These are phyloP conservation scores for Spathaspora arborariae DNA, from an alignment of 805 yeast species.

Conservation along the genomic window DNA sequence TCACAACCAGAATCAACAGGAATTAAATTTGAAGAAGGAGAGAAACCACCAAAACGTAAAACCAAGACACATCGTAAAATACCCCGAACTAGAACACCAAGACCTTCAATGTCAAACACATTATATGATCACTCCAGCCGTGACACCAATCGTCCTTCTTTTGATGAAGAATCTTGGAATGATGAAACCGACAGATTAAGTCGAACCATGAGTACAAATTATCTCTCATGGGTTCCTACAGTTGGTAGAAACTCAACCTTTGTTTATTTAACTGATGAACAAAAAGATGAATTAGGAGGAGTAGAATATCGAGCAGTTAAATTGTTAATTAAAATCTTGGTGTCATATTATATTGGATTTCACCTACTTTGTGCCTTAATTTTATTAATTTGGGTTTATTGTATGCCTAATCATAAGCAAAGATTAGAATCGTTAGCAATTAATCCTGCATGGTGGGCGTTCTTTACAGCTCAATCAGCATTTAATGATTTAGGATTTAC, in stretches of 20 bases:
- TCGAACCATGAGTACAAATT: conserved; percentile 50
- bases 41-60: conserved; percentile 4
- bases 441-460: conserved; percentile 89
- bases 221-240: conserved; percentile 87
- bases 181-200: conserved; percentile 6
- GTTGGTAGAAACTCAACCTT: conserved; percentile 92
- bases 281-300: conserved; percentile 94
- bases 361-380: conserved; percentile 53
- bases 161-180: conserved; percentile 11
- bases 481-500: conserved; percentile 88
- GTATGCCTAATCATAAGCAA: conserved; percentile 37
- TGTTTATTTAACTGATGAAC: conserved; percentile 73
- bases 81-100: not conserved
- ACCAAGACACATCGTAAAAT: not conserved
- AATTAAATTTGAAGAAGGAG: conserved; percentile 34
- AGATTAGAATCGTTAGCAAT: conserved; percentile 54
- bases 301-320: conserved; percentile 92
- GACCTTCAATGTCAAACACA: too few species aligned
- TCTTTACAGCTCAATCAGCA: conserved; percentile 73
- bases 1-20: conserved; percentile 34
- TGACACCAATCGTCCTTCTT: conserved; percentile 10
- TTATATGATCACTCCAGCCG: conserved; percentile 2
- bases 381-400: conserved; percentile 59
- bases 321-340: conserved; percentile 61
- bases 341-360: conserved; percentile 71